Evolutionary conservation across 495 filamentous ascomycete species (phyloP), one percentile per base, ranked within the genome.

Genomic region (Aspergillus funiculosus): DNA sequence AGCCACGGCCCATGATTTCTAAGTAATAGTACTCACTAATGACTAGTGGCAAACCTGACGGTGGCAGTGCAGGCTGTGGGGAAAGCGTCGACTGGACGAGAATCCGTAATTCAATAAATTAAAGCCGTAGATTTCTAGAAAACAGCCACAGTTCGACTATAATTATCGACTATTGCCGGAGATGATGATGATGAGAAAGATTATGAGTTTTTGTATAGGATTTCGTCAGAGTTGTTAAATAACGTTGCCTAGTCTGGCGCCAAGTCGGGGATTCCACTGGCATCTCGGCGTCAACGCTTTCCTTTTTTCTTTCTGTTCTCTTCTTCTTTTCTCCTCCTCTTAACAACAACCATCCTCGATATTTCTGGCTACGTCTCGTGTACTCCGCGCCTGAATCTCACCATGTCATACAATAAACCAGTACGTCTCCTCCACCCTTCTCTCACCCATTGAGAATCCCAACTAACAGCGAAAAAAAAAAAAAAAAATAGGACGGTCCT

Each of bases 361-460:
- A 41, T n/a, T 5, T 3, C 10, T 13, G 24, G 18, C 9, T 26
- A 19, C 11, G 22, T 15, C 26, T 6, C 22, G 9, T 13, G 28
- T 15, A 37, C 14, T 17, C 31, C 31, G 31, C 18, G 24, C 19
- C 19, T 26, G 19, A 20, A 14, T 18, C 13, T 21, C 20, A 46
- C 37, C 43, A 69, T 65, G 63, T 61, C 63, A 28, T 66, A 64
- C 52, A 58, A 57, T 46, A 69, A 69, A 50, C 66, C 66, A 3
- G 66, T 69, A 52, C 29, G 60, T 10, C 43, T 22, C 20, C 10
- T 9, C 38, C 10, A 17, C 13, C 21, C 21, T 5, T 31, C 9
- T 17, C 29, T 14, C 8, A 25, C 7, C 22, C 27, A 40, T 25
- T 20, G 17, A 14, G n/a, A 22, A 21, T 3, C 46, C 18, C 36